Percentiles rank a stretch among this genome's conserved stretches.
phyloP scores from a whole-genome alignment of 257 asterid genomes.

The Nyctanthes arbortristis region DNA sequence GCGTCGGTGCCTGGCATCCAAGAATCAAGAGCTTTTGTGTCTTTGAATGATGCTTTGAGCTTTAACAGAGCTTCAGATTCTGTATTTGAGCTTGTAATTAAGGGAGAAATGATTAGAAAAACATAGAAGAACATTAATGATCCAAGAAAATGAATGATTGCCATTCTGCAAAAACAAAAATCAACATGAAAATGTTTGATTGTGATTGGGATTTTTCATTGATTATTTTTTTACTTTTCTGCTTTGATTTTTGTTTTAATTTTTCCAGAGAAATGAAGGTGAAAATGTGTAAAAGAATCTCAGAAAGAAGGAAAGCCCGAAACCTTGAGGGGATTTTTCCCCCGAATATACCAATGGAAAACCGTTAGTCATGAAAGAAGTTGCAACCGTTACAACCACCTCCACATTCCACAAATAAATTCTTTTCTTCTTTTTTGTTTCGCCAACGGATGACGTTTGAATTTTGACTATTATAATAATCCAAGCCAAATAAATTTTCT shows the following conservation, averaged over 20 bases:
- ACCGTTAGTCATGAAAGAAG: conserved; percentile 29
- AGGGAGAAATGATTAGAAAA: conserved; percentile 28
- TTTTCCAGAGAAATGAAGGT: conserved; percentile 4
- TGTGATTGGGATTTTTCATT: neutral
- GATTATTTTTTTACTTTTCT: neutral
- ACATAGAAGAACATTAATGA: conserved; percentile 31
- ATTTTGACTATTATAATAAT: too few species aligned
- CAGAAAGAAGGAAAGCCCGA: neutral
- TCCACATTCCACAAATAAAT: neutral
- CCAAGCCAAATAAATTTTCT: too few species aligned
- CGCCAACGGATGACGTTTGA: too few species aligned
- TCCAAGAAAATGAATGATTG: conserved; percentile 36
- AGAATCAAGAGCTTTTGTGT: conserved; percentile 55
- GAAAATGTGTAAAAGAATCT: conserved; percentile 16
- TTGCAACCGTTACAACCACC: conserved; percentile 42
- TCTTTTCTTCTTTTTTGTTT: neutral
- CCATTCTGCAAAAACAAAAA: conserved; percentile 36
- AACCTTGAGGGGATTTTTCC: conserved; percentile 22
- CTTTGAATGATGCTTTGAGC: conserved; percentile 50
- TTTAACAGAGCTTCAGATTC: conserved; percentile 66
- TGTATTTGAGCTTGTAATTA: conserved; percentile 30
- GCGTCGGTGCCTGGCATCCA: conserved; percentile 71
- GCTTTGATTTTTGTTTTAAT: conserved; percentile 1
- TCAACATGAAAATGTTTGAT: neutral
- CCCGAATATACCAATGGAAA: conserved; percentile 30